Evolutionary conservation across 2,329 filamentous ascomycete species (phyloP), one percentile per base, ranked within the genome.

Genomic region (Acrocalymma vagum): DNA sequence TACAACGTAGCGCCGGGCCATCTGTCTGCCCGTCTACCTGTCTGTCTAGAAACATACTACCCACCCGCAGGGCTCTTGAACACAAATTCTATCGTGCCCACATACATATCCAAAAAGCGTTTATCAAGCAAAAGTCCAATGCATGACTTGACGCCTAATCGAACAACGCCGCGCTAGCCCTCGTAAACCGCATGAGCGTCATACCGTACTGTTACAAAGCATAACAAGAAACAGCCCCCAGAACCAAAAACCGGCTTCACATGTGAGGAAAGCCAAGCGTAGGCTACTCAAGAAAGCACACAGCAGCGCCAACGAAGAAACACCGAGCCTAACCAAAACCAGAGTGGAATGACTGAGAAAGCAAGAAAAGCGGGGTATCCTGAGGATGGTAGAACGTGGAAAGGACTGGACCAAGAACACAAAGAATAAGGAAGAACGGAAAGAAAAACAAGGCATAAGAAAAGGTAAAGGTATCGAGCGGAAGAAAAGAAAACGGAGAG

Each of bases 311-410:
- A 29, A 39, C 13, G 11, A 33, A 33, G 23, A 23, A 48, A 31
- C 27, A 40, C 40, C 34, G 31, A 18, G 29, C 39, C 26, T 17
- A 46, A 25, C 13, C 14, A 22, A 37, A 29, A 21, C 29, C 24
- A 32, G 35, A 51, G 39, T 27, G 30, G 39, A 32, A 46, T 21
- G 34, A 29, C 6, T 9, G 24, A 25, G 31, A 29, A 40, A 26
- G 28, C 10, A 32, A 29, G 15, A 23, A 25, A 52, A 48, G 41
- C 35, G 45, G 57, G 57, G 55, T 60, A 61, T 59, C 55, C 55
- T 51, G 32, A 42, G 25, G 16, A 42, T 25, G 9, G 27, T 15
- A 15, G 27, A 14, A 14, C 9, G 9, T 10, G 23, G 23, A 15
- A 15, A 29, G 8, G 27, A 9, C 14, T 8, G 15, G 14, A 15